Evolutionary conservation across 495 filamentous ascomycete species (phyloP), one percentile per base, ranked within the genome.

Genomic region (Aspergillus egyptiacus): DNA sequence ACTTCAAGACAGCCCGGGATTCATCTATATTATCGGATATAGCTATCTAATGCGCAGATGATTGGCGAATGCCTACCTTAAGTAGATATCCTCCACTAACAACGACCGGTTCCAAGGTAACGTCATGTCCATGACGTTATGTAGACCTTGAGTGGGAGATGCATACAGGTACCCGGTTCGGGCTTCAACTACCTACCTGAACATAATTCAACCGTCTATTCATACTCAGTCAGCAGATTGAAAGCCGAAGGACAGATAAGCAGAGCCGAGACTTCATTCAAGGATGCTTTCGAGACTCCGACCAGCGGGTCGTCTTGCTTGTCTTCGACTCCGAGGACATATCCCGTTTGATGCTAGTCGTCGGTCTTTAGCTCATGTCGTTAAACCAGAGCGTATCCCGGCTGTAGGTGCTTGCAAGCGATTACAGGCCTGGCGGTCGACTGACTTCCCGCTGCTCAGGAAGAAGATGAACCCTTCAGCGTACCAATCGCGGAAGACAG

Each of bases 401-500:
- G 18, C 18, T 32, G 48, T 51, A 19, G 36, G 48, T 51, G 4
- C n/a, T 35, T 2, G 14, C 5, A 25, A 38, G 3, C 18, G 8
- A 13, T 4, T 20, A 28, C 18, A 17, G 2, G 14, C 20, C 17
- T 1, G 2, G 5, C 17, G 1, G 3, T 10, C 10, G 6, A 0
- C 46, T 47, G 32, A 37, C 27, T 22, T 13, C 2, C 1, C 24
- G 17, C 15, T 34, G 39, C 56, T 14, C 48, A 63, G 62, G 62
- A 59, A 50, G 55, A 62, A 11, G 50, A 61, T 14, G 50, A 51
- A 22, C 33, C 50, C 8, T 58, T 61, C 39, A 53, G 11, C 7
- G 57, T 65, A 2, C 46, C 58, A 2, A 53, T 63, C 8, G 14
- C 55, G 10, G 57, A 61, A 30, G 55, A 60, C 23, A 58, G 52